These are phyloP conservation scores for Russula earlei DNA, from an alignment of 768 basidiomycete genomes.

Conservation along the genomic window DNA sequence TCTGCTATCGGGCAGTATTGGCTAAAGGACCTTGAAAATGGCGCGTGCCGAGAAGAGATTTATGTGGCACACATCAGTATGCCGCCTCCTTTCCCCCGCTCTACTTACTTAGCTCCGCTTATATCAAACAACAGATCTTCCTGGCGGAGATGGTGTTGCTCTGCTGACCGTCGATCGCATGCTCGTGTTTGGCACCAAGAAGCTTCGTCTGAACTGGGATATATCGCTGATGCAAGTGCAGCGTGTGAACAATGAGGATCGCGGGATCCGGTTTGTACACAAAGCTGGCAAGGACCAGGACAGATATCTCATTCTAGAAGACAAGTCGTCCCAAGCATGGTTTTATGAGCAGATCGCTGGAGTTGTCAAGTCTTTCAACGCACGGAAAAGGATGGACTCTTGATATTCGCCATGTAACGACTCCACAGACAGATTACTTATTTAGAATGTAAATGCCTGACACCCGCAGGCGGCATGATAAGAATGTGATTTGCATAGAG, in stretches of 20 bases:
- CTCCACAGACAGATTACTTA: not conserved
- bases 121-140: conserved; percentile 42
- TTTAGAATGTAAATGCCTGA: conserved; percentile 8
- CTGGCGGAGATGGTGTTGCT: conserved; percentile 71
- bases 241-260: conserved; percentile 83
- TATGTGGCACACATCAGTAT: conserved; percentile 91
- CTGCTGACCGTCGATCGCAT: conserved; percentile 72
- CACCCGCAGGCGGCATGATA: conserved; percentile 6
- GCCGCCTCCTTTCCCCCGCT: conserved; percentile 20
- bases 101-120: not conserved
- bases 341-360: conserved; percentile 70
- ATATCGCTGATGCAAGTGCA: conserved; percentile 79
- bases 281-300: conserved; percentile 68
- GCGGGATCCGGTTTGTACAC: conserved; percentile 80
- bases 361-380: conserved; percentile 71
- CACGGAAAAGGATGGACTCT: conserved; percentile 60
- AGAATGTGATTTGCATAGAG: conserved; percentile 11
- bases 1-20: conserved; percentile 94
- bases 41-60: conserved; percentile 69
- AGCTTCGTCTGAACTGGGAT: conserved; percentile 84
- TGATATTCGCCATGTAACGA: conserved; percentile 16
- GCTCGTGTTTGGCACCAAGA: conserved; percentile 77
- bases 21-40: conserved; percentile 91
- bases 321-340: conserved; percentile 68
- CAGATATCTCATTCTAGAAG: conserved; percentile 67